Conservation (phyloP, 345 rosid species). For the Eutrema japonicum region DNA sequence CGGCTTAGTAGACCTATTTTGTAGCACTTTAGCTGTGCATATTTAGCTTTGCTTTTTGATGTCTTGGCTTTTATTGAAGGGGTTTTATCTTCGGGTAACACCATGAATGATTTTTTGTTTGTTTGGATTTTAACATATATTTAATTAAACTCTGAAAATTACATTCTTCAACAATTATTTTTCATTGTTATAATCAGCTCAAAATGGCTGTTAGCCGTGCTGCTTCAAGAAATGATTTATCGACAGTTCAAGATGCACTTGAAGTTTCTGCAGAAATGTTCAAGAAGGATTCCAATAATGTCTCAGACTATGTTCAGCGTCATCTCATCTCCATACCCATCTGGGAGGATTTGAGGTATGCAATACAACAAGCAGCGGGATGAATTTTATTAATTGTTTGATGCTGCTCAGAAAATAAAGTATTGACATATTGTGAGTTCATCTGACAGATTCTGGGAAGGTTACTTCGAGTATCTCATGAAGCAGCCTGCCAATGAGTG, state of each 20-base stretch:
- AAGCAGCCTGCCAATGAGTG: slow-evolving; percentile 85
- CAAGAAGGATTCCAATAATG: slow-evolving; percentile 89
- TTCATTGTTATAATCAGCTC: slow-evolving; percentile 58
- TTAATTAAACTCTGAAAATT: neutral
- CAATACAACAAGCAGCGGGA: slow-evolving; percentile 6
- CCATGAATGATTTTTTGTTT: neutral
- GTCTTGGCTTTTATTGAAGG: slow-evolving; percentile 16
- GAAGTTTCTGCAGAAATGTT: slow-evolving; percentile 99
- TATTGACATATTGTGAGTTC: slow-evolving; percentile 21
- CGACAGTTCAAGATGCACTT: slow-evolving; percentile 91
- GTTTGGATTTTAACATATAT: neutral
- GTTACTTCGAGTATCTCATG: slow-evolving; percentile 91
- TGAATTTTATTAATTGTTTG: neutral
- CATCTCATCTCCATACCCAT: slow-evolving; percentile 91
- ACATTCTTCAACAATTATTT: slow-evolving; percentile 16
- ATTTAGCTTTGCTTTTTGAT: slow-evolving; percentile 20
- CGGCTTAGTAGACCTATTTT: slow-evolving; percentile 22
- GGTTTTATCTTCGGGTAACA: neutral
- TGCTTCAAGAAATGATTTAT: slow-evolving; percentile 84
- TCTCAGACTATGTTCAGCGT: slow-evolving; percentile 89
- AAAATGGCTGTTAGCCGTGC: slow-evolving; percentile 96
- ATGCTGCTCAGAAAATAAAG: slow-evolving; percentile 19
- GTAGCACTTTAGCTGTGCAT: slow-evolving; percentile 16
- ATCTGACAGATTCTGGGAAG: slow-evolving; percentile 93
- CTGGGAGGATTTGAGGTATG: slow-evolving; percentile 94